Evolutionary conservation across 2,329 filamentous ascomycete species (phyloP).

Genomic region (Aspergillus uvarum): DNA sequence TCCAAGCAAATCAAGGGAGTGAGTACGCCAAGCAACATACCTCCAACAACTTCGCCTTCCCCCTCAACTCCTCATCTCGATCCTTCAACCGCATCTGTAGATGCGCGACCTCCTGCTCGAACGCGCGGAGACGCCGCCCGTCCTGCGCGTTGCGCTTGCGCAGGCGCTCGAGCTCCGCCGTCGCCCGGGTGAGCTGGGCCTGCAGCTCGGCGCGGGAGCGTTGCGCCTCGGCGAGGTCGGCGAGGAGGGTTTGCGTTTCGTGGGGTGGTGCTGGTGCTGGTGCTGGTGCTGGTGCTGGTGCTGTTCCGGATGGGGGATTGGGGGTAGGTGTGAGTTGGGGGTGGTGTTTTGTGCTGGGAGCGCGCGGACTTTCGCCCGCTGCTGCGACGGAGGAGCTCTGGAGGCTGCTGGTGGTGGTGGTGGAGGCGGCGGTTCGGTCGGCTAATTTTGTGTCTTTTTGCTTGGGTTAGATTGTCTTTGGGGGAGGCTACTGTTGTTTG

Average conservation of each 20-base stretch:
- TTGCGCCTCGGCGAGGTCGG: constrained; percentile 73
- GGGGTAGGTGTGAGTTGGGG: constrained; percentile 23
- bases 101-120: constrained; percentile 62
- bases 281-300: constrained; percentile 18
- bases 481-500: neutral
- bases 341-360: constrained; percentile 23
- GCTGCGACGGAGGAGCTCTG: constrained; percentile 18
- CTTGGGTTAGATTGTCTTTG: neutral
- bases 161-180: constrained; percentile 64
- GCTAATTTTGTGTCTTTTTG: constrained; percentile 62
- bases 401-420: constrained; percentile 34
- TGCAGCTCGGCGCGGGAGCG: constrained; percentile 70
- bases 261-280: constrained; percentile 29
- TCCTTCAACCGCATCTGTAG: constrained; percentile 71
- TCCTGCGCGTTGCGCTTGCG: constrained; percentile 62
- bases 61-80: constrained; percentile 78
- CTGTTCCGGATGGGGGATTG: constrained; percentile 31
- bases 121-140: constrained; percentile 57
- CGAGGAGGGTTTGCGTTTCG: constrained; percentile 41
- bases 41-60: constrained; percentile 80
- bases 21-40: constrained; percentile 39
- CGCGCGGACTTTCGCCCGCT: neutral
- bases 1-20: no score
- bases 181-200: constrained; percentile 60
- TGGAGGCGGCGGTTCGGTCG: constrained; percentile 61